Conservation (phyloP, 331 rosid species). For the Spiraea crenata region DNA sequence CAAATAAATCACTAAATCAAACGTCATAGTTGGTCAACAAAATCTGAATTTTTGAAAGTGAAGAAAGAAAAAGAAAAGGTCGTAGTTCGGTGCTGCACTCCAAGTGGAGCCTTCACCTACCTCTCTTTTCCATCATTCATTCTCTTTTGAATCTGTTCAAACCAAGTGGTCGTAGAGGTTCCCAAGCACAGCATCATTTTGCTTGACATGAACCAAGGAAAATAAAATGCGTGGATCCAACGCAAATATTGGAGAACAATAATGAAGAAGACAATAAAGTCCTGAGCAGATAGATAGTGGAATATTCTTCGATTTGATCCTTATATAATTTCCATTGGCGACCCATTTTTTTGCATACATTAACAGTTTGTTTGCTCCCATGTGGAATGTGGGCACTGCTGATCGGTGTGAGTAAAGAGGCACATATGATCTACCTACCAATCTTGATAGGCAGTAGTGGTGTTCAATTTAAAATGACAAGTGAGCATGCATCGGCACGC, state of each 20-base stretch:
- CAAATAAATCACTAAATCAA: too few species aligned
- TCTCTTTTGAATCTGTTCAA: neutral
- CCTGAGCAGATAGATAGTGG: neutral
- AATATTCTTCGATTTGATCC: constrained; percentile 11
- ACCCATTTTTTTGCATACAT: neutral
- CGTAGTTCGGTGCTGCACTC: neutral
- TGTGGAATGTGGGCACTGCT: neutral
- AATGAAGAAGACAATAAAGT: neutral
- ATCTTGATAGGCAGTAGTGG: neutral
- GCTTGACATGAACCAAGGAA: neutral
- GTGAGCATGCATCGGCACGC: neutral
- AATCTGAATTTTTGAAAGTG: neutral
- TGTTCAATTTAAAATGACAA: neutral
- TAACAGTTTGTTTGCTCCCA: neutral
- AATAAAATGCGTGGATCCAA: constrained; percentile 13
- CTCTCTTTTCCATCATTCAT: neutral
- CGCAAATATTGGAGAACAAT: neutral
- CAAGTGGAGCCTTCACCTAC: neutral
- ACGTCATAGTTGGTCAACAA: too few species aligned
- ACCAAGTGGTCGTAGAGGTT: neutral
- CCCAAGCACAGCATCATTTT: neutral
- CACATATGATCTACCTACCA: too few species aligned
- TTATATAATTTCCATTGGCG: neutral
- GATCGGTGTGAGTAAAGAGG: neutral
- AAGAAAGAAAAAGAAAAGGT: neutral